Conservation (phyloP, 2,329 filamentous ascomycete genomes). For the Fusarium metavorans region DNA sequence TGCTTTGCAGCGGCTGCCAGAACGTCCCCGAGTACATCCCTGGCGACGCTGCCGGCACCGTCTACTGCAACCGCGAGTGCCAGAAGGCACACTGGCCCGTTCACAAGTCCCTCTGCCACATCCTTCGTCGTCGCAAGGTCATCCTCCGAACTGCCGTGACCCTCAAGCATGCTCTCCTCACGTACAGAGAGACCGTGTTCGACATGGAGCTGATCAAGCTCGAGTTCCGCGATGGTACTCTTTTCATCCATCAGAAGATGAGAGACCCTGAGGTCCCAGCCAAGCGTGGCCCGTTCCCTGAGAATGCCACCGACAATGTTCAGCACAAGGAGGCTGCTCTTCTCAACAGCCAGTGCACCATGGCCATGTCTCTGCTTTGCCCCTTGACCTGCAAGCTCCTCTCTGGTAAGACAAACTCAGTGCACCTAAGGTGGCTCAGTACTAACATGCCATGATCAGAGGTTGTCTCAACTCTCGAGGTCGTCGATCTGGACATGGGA, state of each 20-base stretch:
- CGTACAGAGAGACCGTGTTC: slow-evolving; percentile 16
- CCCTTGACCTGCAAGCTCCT: slow-evolving; percentile 19
- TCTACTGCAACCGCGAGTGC: slow-evolving; percentile 28
- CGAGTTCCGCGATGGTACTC: not conserved
- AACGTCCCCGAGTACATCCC: slow-evolving; percentile 20
- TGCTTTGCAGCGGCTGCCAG: slow-evolving; percentile 9
- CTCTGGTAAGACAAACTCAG: not conserved
- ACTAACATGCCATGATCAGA: slow-evolving; percentile 6
- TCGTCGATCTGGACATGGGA: not conserved
- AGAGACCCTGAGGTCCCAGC: not conserved
- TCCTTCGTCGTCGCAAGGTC: slow-evolving; percentile 11
- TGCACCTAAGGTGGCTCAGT: not conserved
- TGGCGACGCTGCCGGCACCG: slow-evolving; percentile 9
- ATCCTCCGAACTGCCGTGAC: slow-evolving; percentile 10
- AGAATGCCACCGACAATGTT: slow-evolving; percentile 4
- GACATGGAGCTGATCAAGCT: slow-evolving; percentile 9
- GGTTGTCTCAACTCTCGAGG: not conserved
- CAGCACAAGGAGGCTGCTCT: slow-evolving; percentile 22
- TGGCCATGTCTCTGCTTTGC: slow-evolving; percentile 16
- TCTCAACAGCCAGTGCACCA: slow-evolving; percentile 5
- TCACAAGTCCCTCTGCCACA: slow-evolving; percentile 19
- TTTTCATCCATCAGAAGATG: slow-evolving; percentile 10
- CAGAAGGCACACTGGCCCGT: slow-evolving; percentile 8
- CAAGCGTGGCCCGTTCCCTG: slow-evolving; percentile 5
- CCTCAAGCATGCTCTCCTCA: slow-evolving; percentile 20